These are phyloP conservation scores for Gossypium gossypioides DNA, from an alignment of 441 rosid species.

Conservation along the genomic window DNA sequence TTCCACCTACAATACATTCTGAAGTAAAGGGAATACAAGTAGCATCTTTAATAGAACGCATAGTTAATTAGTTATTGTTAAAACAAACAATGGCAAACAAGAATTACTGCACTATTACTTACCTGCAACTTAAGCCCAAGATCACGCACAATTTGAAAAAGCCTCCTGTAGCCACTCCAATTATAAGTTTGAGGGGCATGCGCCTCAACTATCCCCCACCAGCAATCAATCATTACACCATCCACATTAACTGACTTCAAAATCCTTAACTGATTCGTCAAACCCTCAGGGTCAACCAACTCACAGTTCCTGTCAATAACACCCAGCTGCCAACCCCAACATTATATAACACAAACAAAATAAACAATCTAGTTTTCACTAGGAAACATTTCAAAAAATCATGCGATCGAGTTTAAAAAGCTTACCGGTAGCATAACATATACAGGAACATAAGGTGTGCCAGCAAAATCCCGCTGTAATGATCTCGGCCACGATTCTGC, in stretches of 20 bases:
- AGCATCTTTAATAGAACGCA: not conserved
- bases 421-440: conserved; percentile 66
- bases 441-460: conserved; percentile 51
- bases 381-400: not conserved
- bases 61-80: not conserved
- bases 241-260: conserved; percentile 50
- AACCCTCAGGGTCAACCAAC: conserved; percentile 43
- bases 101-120: conserved; percentile 7
- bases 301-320: conserved; percentile 43
- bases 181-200: conserved; percentile 53
- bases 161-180: conserved; percentile 63
- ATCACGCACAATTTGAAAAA: conserved; percentile 47
- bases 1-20: not conserved
- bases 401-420: not conserved
- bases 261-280: conserved; percentile 38
- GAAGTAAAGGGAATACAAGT: not conserved
- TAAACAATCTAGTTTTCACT: not conserved
- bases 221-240: conserved; percentile 59
- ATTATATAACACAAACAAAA: not conserved
- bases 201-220: conserved; percentile 76
- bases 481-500: conserved; percentile 6
- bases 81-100: not conserved
- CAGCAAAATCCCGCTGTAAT: conserved; percentile 52
- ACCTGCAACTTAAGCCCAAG: conserved; percentile 61
- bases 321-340: conserved; percentile 35